These are phyloP conservation scores for Didymosphaeria variabile DNA, from an alignment of 2,329 filamentous ascomycete genomes.

Conservation along the genomic window DNA sequence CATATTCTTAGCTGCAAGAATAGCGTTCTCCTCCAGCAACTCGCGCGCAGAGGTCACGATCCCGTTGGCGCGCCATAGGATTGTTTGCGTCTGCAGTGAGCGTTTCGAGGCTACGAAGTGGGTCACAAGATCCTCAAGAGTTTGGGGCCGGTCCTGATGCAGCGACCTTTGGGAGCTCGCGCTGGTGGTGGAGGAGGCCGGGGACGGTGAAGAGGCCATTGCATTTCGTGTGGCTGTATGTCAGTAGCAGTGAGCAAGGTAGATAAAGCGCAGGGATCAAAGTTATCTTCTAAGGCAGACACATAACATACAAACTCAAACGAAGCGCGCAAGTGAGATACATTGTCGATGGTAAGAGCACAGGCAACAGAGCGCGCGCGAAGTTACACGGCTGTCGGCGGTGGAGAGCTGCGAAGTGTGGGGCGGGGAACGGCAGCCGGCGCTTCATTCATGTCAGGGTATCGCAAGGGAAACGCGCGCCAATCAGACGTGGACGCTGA, in stretches of 20 bases:
- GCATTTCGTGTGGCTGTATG: background rate
- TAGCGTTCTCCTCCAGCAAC: slow-evolving; percentile 79
- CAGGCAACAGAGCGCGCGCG: slow-evolving; percentile 5
- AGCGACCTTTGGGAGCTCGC: slow-evolving; percentile 34
- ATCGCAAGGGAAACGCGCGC: background rate
- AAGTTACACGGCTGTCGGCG: background rate
- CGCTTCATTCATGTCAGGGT: background rate
- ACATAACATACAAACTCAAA: background rate
- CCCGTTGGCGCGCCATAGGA: slow-evolving; percentile 86
- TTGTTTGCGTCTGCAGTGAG: slow-evolving; percentile 82
- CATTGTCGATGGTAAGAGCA: background rate
- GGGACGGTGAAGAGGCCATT: slow-evolving; percentile 54
- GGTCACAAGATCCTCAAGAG: slow-evolving; percentile 79
- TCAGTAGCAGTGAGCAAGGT: background rate
- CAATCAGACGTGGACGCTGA: background rate
- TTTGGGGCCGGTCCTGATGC: slow-evolving; percentile 49
- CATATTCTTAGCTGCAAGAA: slow-evolving; percentile 66
- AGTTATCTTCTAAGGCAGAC: background rate
- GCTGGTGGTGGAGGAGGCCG: slow-evolving; percentile 51
- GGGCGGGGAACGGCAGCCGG: background rate
- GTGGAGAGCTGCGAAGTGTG: slow-evolving; percentile 7
- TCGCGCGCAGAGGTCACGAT: slow-evolving; percentile 79
- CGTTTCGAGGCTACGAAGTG: slow-evolving; percentile 89
- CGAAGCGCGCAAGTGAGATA: background rate
- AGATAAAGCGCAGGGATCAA: background rate